These are phyloP conservation scores for Eutrema salsugineum DNA, from an alignment of 441 rosid species.

Conservation along the genomic window DNA sequence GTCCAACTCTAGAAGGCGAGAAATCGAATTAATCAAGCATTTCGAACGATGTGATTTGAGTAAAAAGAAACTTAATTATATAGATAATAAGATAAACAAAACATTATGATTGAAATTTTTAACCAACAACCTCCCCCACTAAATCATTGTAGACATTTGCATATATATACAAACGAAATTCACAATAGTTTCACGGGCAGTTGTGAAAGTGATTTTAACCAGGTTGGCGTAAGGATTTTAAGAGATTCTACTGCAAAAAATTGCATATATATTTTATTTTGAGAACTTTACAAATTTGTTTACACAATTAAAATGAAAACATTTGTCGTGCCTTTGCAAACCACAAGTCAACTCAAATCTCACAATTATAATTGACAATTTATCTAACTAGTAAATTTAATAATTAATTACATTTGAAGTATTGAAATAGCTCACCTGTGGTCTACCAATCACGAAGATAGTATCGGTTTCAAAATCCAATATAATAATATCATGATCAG, in stretches of 20 bases:
- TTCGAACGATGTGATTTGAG: neutral
- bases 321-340: neutral
- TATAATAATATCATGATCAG: neutral
- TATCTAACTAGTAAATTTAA: neutral
- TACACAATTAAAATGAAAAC: neutral
- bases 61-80: neutral
- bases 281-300: neutral
- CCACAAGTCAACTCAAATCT: neutral
- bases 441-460: neutral
- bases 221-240: neutral
- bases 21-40: neutral
- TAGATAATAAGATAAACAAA: neutral
- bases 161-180: slow-evolving; percentile 11
- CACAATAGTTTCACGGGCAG: slow-evolving; percentile 5
- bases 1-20: neutral
- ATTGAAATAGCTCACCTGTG: neutral
- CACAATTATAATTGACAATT: neutral
- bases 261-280: neutral
- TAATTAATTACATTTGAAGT: neutral
- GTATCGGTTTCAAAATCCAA: neutral
- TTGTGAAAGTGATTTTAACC: slow-evolving; percentile 19
- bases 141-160: slow-evolving; percentile 18
- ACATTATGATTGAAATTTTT: neutral
- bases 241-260: neutral
- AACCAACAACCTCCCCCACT: neutral